Percentiles rank a stretch among this genome's conserved stretches.
Evolutionary conservation across 352 stramenopile species (phyloP).

Genomic region (Globisporangium acanthophoron): DNA sequence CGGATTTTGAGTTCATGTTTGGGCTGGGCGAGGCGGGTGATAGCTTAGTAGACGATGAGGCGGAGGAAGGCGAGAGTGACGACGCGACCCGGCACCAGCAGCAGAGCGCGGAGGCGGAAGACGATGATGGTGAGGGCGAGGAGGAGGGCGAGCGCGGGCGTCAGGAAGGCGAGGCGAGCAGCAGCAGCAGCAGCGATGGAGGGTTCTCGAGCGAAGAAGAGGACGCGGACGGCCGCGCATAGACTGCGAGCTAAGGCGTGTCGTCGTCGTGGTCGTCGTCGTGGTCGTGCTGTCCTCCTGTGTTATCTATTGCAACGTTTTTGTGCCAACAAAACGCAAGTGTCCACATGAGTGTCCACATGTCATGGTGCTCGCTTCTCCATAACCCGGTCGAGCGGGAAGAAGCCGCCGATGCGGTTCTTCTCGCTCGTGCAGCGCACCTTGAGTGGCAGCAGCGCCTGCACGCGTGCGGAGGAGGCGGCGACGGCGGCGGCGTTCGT

Average conservation of each 20-base stretch:
- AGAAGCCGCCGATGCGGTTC: slow-evolving; percentile 8
- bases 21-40: slow-evolving; percentile 29
- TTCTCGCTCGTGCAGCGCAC: slow-evolving; percentile 10
- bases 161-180: background rate
- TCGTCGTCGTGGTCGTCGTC: background rate
- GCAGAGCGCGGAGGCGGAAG: slow-evolving; percentile 21
- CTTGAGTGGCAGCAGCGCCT: slow-evolving; percentile 8
- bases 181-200: slow-evolving; percentile 1
- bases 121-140: slow-evolving; percentile 22
- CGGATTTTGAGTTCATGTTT: slow-evolving; percentile 79
- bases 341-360: background rate
- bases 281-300: background rate
- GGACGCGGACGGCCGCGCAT: slow-evolving; percentile 1
- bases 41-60: slow-evolving; percentile 22
- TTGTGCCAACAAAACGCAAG: background rate
- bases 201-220: slow-evolving; percentile 14
- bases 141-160: slow-evolving; percentile 8
- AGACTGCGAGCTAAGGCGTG: background rate
- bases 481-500: background rate
- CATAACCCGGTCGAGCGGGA: background rate
- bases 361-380: background rate
- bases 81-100: slow-evolving; percentile 24
- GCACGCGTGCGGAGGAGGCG: background rate
- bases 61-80: slow-evolving; percentile 29
- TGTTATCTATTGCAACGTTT: background rate